A percentile compares a stretch with the other conserved stretches of the same genome.
phyloP scores from a whole-genome alignment of 2,329 filamentous ascomycete species.

The Chrysoporthe deuterocubensis region DNA sequence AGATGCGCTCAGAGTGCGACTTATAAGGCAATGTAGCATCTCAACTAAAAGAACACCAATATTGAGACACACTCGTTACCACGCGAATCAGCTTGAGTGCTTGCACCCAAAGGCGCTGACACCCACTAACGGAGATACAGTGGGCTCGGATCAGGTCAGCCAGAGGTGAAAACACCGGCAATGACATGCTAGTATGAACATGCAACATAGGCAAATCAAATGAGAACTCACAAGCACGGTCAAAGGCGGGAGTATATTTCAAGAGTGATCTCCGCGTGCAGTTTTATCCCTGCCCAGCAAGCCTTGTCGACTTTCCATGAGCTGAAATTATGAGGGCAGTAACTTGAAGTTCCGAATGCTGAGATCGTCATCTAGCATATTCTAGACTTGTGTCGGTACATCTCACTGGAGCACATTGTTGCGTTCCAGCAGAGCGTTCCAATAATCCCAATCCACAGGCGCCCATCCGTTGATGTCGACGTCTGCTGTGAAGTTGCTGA shows the following conservation, averaged over 20 bases:
- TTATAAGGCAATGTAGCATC: background rate
- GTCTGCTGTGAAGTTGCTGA: constrained; percentile 24
- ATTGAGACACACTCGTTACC: background rate
- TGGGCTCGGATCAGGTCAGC: background rate
- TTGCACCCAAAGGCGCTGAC: background rate
- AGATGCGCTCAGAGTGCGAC: background rate
- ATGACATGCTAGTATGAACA: background rate
- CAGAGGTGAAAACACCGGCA: background rate
- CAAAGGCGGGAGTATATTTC: background rate
- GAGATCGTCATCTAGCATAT: background rate
- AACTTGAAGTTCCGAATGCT: background rate
- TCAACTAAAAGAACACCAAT: background rate
- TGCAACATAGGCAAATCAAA: too few species aligned
- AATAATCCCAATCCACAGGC: constrained; percentile 28
- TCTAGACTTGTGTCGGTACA: too few species aligned
- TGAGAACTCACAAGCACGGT: background rate
- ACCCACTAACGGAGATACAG: background rate
- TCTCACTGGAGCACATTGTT: constrained; percentile 27
- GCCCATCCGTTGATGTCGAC: constrained; percentile 24
- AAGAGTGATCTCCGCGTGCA: background rate
- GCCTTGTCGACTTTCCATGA: background rate
- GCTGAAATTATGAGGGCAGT: background rate
- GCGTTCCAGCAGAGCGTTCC: constrained; percentile 27
- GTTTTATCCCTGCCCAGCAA: background rate
- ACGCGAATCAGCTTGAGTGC: background rate